Percentiles rank a stretch among this genome's conserved stretches.
Conservation (phyloP, 1,139 yeast species). For the Debaryomyces coudertii region DNA sequence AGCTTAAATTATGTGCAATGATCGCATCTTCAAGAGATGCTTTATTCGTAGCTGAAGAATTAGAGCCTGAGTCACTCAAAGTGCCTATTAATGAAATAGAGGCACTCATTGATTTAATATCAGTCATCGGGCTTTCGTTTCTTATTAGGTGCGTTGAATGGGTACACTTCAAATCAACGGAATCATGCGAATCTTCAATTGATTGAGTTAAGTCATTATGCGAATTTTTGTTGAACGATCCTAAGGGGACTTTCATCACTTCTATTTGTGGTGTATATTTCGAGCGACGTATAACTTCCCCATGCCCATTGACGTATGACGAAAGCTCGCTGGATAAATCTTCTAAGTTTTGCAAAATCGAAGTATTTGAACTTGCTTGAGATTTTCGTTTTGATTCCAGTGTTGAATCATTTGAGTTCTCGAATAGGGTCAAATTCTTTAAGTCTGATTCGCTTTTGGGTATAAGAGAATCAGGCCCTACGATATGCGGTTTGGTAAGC, state of each 20-base stretch:
- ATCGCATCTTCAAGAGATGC: background rate
- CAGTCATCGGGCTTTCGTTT: slow-evolving; percentile 6
- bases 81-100: slow-evolving; percentile 10
- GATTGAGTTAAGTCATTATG: slow-evolving; percentile 2
- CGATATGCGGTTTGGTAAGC: too few relatives aligned
- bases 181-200: slow-evolving; percentile 3
- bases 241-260: background rate
- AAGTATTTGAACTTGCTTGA: slow-evolving; percentile 32
- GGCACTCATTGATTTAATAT: slow-evolving; percentile 11
- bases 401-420: background rate
- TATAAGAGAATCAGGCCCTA: background rate
- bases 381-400: slow-evolving; percentile 21
- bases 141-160: background rate
- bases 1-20: background rate
- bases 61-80: slow-evolving; percentile 10
- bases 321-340: slow-evolving; percentile 36
- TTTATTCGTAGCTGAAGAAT: slow-evolving; percentile 1
- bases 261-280: background rate
- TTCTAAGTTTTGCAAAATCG: slow-evolving; percentile 34
- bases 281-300: background rate
- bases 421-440: background rate
- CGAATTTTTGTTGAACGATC: background rate
- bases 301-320: slow-evolving; percentile 14
- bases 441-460: background rate
- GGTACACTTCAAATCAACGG: slow-evolving; percentile 5